Evolutionary conservation across 305 asterid species (phyloP).

Genomic region (Euphrasia arctica): DNA sequence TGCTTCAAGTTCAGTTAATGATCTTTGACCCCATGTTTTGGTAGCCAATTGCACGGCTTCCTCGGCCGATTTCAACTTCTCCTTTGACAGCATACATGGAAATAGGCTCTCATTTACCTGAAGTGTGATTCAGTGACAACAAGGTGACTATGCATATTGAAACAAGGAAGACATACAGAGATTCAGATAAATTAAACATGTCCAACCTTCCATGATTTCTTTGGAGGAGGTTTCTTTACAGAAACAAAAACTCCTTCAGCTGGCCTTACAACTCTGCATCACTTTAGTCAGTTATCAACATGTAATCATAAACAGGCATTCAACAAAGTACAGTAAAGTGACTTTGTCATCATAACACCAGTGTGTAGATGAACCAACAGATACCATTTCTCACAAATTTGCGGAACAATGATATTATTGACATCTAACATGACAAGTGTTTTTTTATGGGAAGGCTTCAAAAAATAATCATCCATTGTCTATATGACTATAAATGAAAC

Average conservation of each 20-base stretch:
- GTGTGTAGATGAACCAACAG: background rate
- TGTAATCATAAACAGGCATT: conserved; percentile 15
- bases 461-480: background rate
- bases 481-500: conserved; percentile 12
- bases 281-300: conserved; percentile 32
- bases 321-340: conserved; percentile 6
- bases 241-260: conserved; percentile 90
- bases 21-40: conserved; percentile 86
- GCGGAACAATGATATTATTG: conserved; percentile 19
- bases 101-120: conserved; percentile 90
- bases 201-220: conserved; percentile 89
- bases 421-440: conserved; percentile 23
- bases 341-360: background rate
- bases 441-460: conserved; percentile 14
- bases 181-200: conserved; percentile 28
- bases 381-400: conserved; percentile 19
- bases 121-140: conserved; percentile 28
- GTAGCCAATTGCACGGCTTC: conserved; percentile 85
- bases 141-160: conserved; percentile 19
- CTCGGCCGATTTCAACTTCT: conserved; percentile 68
- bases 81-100: conserved; percentile 79
- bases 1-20: conserved; percentile 91
- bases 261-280: conserved; percentile 81
- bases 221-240: conserved; percentile 81
- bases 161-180: conserved; percentile 25